Base-by-base conservation (phyloP, 1,139 yeast species). In the Pichia sp. region DNA sequence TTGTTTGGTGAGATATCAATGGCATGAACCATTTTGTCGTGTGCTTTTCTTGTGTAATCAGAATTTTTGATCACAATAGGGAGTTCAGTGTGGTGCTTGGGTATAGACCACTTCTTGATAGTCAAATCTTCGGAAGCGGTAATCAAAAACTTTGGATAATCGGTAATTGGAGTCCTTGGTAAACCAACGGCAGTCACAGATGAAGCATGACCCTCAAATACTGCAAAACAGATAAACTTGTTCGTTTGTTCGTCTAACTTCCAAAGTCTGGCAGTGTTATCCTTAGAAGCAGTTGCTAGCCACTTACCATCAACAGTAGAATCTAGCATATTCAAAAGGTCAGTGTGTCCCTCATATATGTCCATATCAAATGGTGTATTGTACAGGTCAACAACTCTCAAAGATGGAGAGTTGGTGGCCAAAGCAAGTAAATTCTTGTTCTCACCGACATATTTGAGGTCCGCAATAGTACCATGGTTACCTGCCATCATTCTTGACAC, bases 241-340 rank as follows among this genome's bases (percentile, higher is more conserved):
- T 55, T 63, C 1, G 45, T 48, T 0, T 50, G 52, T 5, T 61
- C 66, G 43, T 70, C 60, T 58, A 70, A 76, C 49, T 63, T 69
- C 99, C 99, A 91, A 40, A 91, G 61, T 46, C 84, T 71, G 1
- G 94, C 94, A 32, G 78, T 78, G 45, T 76, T 72, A 56, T 91
- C 99, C 59, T 91, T 93, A n/a, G 94, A 81, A 0, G 91, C 96
- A 3, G 96, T 82, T 5, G 84, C 93, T 18, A 91, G 62, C 96
- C 96, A 91, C 39, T 59, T 50, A 1, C 97, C 98, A 56, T 88
- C 91, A 16, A 63, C 63, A 0, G 87, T 74, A 3, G 77, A 72
- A 58, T 86, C 97, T 20, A 93, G 55, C 23, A 84, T 74, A 52
- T 91, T 85, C 35, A 91, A 74, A 44, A 91, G 66, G 58, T 93